phyloP scores from a whole-genome alignment of 1,284 basidiomycete genomes.

The Cutaneotrichosporon mucoides region DNA sequence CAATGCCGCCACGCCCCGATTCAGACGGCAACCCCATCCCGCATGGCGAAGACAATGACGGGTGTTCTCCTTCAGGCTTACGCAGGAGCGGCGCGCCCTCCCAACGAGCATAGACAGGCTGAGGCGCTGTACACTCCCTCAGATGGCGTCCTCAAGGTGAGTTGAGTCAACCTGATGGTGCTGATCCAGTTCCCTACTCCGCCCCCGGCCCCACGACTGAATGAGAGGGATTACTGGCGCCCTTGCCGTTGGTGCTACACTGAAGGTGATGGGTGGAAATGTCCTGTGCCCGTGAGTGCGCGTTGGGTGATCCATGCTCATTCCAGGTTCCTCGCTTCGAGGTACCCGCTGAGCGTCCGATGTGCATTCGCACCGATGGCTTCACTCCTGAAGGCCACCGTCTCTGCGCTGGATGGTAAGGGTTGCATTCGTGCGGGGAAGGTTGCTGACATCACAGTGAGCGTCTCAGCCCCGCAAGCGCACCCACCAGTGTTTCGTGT shows the following conservation, averaged over 20 bases:
- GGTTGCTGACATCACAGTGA: slow-evolving; percentile 13
- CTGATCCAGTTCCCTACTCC: slow-evolving; percentile 23
- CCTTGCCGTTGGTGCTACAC: slow-evolving; percentile 25
- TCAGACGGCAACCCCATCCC: slow-evolving; percentile 17
- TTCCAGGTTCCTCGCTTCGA: slow-evolving; percentile 23
- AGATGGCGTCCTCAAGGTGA: slow-evolving; percentile 14
- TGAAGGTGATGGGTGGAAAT: slow-evolving; percentile 20
- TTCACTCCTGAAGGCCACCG: slow-evolving; percentile 24
- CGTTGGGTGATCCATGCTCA: neutral
- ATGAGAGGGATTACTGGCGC: slow-evolving; percentile 20
- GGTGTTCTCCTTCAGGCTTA: slow-evolving; percentile 15
- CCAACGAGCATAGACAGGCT: slow-evolving; percentile 20
- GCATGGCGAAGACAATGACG: slow-evolving; percentile 22
- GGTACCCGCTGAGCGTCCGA: slow-evolving; percentile 16
- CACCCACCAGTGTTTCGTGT: slow-evolving; percentile 16
- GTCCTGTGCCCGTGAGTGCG: slow-evolving; percentile 18
- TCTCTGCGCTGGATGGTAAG: slow-evolving; percentile 24
- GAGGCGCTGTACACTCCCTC: slow-evolving; percentile 12
- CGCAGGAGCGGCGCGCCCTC: slow-evolving; percentile 14
- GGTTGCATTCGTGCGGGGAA: too few species aligned
- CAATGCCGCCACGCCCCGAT: slow-evolving; percentile 23
- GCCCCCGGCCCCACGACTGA: slow-evolving; percentile 17
- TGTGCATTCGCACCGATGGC: slow-evolving; percentile 18
- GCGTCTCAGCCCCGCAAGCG: slow-evolving; percentile 15
- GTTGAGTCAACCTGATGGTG: neutral